phyloP scores from a whole-genome alignment of 1,139 yeast genomes.

The Pichia sp. region DNA sequence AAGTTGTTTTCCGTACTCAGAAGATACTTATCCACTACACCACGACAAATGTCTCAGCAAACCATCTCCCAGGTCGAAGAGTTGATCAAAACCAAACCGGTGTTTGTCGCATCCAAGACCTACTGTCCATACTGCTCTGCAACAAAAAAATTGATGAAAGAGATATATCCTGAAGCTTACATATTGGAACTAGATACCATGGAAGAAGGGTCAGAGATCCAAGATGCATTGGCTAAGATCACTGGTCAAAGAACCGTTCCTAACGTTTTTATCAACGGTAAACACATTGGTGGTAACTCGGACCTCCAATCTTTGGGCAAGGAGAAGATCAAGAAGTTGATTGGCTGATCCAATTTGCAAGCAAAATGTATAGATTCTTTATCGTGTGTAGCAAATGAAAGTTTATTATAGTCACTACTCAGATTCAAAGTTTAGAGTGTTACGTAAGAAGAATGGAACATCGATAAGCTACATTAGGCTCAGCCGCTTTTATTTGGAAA shows the following conservation, averaged over 20 bases:
- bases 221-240: conserved; percentile 67
- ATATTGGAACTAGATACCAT: conserved; percentile 61
- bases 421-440: background rate
- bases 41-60: conserved; percentile 41
- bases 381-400: too few species aligned
- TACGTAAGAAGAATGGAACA: background rate
- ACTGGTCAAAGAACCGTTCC: conserved; percentile 95
- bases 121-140: conserved; percentile 71
- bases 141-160: conserved; percentile 54
- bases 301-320: conserved; percentile 56
- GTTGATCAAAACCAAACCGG: conserved; percentile 60
- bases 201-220: conserved; percentile 63
- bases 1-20: conserved; percentile 27
- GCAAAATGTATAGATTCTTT: background rate
- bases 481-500: background rate
- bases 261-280: conserved; percentile 80
- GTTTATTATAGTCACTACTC: too few species aligned
- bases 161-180: conserved; percentile 49
- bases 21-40: conserved; percentile 24
- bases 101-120: conserved; percentile 83
- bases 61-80: conserved; percentile 54
- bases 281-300: conserved; percentile 93
- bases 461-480: background rate
- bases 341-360: background rate
- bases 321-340: conserved; percentile 14